Base-by-base conservation (phyloP, 2,329 filamentous ascomycete genomes). In the Moelleriella libera region DNA sequence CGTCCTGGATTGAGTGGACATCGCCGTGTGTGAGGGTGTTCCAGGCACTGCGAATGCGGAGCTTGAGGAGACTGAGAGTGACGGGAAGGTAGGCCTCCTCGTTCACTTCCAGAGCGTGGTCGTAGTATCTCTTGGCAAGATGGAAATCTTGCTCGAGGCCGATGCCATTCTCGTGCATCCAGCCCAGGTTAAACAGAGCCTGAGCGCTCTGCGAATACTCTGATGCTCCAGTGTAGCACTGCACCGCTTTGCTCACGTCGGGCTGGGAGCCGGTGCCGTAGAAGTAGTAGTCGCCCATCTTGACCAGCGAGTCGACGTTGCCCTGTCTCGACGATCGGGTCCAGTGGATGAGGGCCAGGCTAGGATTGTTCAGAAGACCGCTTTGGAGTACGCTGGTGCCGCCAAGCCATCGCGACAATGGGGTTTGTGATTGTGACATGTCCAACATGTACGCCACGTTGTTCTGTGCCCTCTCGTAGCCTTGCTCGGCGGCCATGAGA, bases 91-190 rank as follows among this genome's bases (percentile, higher is more conserved):
- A 97, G 0, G 92, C 89, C 64, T 98, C 94, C 45, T 82, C 76
- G 57, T 95, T 98, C 1, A 90, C 89, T 58, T 89, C 87, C 31
- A 96, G 69, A 1, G 92, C 90, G 51, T 92, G 76, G 57, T 98
- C 92, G 60, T 98, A 98, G 65, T 89, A 95, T 47, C 92, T 75
- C 67, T 98, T 98, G 2, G 94, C 92, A 48, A 98, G 80, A 60
- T 98, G 92, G 62, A 94, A 98, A 60, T 98, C 92, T 61, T 98
- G 92, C 47, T 85, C 83, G 21, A 97, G 77, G 2, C 89, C 88
- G 45, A 97, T 74, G 6, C 92, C 92, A 58, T 97, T 96, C 66
- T 98, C 92, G 59, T 98, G 88, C 90, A 98, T 97, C 92, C 92
- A 98, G 5, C 92, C 94, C 11, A 98, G 72, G 58, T 98, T 97